These are phyloP conservation scores for Exophiala calicioides DNA, from an alignment of 2,329 filamentous ascomycete genomes.

Conservation along the genomic window DNA sequence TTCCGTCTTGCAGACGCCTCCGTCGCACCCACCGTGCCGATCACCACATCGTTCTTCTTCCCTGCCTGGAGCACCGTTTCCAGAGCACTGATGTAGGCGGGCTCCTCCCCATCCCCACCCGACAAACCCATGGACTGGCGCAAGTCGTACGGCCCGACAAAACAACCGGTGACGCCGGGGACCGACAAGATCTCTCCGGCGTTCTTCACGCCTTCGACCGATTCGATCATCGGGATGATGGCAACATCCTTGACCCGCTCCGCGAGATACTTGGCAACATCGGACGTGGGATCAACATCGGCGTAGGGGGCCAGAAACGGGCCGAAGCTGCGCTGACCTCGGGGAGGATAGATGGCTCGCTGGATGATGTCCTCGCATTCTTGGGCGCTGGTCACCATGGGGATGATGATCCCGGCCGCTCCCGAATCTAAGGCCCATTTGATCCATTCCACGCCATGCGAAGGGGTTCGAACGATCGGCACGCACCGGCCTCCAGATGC, in stretches of 20 bases:
- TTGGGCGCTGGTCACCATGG: not conserved
- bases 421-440: constrained; percentile 62
- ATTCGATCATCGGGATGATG: constrained; percentile 7
- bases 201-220: not conserved
- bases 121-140: not conserved
- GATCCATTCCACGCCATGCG: constrained; percentile 62
- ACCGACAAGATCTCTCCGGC: not conserved
- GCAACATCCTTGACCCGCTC: not conserved
- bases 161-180: not conserved
- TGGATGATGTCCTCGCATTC: constrained; percentile 1
- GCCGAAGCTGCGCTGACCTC: constrained; percentile 4
- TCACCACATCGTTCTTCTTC: too few relatives aligned
- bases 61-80: too few relatives aligned
- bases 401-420: constrained; percentile 57
- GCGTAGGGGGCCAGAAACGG: not conserved
- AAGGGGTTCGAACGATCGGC: constrained; percentile 50
- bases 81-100: too few relatives aligned
- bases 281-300: not conserved
- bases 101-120: not conserved
- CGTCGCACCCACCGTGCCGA: too few relatives aligned
- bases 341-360: constrained; percentile 2
- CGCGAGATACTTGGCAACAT: not conserved
- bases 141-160: constrained; percentile 1
- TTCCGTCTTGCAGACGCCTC: constrained; percentile 5
- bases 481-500: constrained; percentile 42